Evolutionary conservation across 495 filamentous ascomycete species (phyloP).

Genomic region (Schizothecium vesticola): DNA sequence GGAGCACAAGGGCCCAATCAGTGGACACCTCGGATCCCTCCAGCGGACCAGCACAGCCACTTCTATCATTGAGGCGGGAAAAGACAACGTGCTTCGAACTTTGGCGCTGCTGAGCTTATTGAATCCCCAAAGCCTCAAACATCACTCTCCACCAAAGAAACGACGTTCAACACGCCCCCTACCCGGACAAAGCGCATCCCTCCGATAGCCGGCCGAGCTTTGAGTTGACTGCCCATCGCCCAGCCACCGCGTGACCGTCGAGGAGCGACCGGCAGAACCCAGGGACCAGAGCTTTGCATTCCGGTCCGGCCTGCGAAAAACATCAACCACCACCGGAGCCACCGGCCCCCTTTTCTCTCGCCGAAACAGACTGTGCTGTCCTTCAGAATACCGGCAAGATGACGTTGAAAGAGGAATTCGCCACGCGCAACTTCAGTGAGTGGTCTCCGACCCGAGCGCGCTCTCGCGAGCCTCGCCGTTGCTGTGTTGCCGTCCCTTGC

Average conservation of each 20-base stretch:
- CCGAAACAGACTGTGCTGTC: background rate
- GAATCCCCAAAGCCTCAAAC: slow-evolving; percentile 2
- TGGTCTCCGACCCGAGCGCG: slow-evolving; percentile 7
- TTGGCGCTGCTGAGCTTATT: slow-evolving; percentile 7
- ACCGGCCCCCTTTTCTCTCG: background rate
- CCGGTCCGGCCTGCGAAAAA: slow-evolving; percentile 1
- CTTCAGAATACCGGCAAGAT: slow-evolving; percentile 31
- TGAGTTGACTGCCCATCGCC: background rate
- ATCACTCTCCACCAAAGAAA: background rate
- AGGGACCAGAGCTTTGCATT: background rate
- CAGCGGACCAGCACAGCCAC: slow-evolving; percentile 13
- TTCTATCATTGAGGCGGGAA: slow-evolving; percentile 6
- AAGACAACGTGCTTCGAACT: slow-evolving; percentile 17
- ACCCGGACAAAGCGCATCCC: background rate
- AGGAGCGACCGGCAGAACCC: background rate
- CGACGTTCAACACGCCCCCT: background rate
- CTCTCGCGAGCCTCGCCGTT: background rate
- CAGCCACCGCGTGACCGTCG: background rate
- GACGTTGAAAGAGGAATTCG: slow-evolving; percentile 69
- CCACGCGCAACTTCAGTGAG: slow-evolving; percentile 97
- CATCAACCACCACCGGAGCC: slow-evolving; percentile 3
- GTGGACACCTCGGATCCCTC: slow-evolving; percentile 5
- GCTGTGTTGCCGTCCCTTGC: slow-evolving; percentile 26
- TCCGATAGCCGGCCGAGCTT: background rate
- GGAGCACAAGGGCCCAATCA: slow-evolving; percentile 6